Conservation (phyloP, 176 grass and related monocot species). For the Ananas comosus region DNA sequence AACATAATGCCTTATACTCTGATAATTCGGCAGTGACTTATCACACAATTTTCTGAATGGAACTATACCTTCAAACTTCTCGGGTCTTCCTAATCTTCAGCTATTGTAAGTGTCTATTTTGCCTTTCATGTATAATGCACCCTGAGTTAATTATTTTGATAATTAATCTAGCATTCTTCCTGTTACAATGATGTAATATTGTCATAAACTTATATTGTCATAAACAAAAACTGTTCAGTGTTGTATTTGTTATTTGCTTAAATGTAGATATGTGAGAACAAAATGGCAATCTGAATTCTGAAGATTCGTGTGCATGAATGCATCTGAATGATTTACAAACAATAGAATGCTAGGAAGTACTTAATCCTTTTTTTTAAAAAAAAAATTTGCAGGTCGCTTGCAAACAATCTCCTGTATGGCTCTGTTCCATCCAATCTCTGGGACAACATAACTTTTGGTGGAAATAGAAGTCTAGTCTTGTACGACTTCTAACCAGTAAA, state of each 20-base stretch:
- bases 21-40: constrained; percentile 38
- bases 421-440: constrained; percentile 57
- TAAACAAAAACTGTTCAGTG: background rate
- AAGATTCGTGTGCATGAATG: background rate
- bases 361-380: background rate
- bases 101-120: constrained; percentile 47
- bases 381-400: constrained; percentile 46
- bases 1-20: background rate
- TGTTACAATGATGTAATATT: background rate
- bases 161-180: background rate
- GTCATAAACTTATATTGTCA: no score
- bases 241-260: background rate
- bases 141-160: background rate
- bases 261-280: background rate
- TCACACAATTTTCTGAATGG: constrained; percentile 75
- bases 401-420: constrained; percentile 38
- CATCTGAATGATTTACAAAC: background rate
- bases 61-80: constrained; percentile 57
- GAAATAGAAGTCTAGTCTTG: constrained; percentile 65
- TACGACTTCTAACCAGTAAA: constrained; percentile 31
- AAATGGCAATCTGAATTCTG: background rate
- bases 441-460: constrained; percentile 45
- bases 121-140: constrained; percentile 14
- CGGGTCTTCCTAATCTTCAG: constrained; percentile 69
- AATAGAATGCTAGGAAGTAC: background rate